These are phyloP conservation scores for Calonectria pteridis DNA, from an alignment of 2,329 filamentous ascomycete species.

Conservation along the genomic window DNA sequence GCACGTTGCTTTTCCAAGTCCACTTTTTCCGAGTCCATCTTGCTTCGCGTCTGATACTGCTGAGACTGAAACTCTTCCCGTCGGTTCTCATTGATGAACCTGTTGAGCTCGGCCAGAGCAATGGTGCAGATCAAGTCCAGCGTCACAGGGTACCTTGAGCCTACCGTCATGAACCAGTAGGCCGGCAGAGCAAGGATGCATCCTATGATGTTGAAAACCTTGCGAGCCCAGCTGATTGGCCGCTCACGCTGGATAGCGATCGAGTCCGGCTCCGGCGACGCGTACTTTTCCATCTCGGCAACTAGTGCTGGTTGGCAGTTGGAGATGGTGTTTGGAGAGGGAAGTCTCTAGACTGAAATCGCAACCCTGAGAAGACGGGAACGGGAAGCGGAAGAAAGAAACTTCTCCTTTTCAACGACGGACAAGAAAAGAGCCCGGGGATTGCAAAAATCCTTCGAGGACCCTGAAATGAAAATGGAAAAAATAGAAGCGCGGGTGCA, in stretches of 20 bases:
- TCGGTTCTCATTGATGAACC: not conserved
- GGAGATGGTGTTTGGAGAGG: not conserved
- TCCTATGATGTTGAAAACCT: constrained; percentile 1
- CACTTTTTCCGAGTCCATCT: not conserved
- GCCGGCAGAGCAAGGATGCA: not conserved
- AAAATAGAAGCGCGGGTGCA: not conserved
- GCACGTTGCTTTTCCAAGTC: not conserved
- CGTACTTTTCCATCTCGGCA: not conserved
- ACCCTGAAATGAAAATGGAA: not conserved
- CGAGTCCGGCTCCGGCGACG: not conserved
- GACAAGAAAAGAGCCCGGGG: not conserved
- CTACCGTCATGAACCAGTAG: constrained; percentile 2
- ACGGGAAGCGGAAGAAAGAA: not conserved
- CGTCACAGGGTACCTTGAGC: constrained; percentile 1
- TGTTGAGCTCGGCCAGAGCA: constrained; percentile 2
- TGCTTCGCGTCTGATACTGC: not conserved
- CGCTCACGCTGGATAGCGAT: not conserved
- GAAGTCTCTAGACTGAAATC: not conserved
- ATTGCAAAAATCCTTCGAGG: not conserved
- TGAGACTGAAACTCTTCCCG: not conserved
- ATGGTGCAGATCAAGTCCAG: constrained; percentile 7
- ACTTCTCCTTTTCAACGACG: not conserved
- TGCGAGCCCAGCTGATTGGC: not conserved
- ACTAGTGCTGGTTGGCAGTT: not conserved
- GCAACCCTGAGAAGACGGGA: not conserved